These are phyloP conservation scores for Penicillium desertorum DNA, from an alignment of 495 filamentous ascomycete species.

Conservation along the genomic window DNA sequence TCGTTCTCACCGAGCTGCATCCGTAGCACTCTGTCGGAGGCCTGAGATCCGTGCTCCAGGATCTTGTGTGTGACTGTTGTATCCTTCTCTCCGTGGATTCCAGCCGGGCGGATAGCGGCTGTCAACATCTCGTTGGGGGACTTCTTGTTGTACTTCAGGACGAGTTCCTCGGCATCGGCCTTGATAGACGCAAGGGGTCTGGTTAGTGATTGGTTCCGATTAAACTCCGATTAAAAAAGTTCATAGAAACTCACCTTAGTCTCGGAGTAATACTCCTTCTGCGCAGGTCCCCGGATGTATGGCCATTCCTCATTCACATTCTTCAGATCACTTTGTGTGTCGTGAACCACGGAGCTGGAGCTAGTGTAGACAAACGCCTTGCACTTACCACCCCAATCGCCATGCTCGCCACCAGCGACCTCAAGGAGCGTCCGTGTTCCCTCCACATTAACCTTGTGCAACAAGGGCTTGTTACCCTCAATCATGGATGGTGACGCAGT, in stretches of 20 bases:
- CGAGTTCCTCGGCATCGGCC: slow-evolving; percentile 83
- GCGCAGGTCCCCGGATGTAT: slow-evolving; percentile 63
- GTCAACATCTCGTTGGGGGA: slow-evolving; percentile 67
- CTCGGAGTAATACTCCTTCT: slow-evolving; percentile 89
- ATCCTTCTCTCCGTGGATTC: slow-evolving; percentile 91
- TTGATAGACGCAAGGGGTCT: slow-evolving; percentile 28
- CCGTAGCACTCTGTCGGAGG: slow-evolving; percentile 60
- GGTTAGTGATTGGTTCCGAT: slow-evolving; percentile 7
- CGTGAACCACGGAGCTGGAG: slow-evolving; percentile 82
- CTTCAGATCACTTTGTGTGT: slow-evolving; percentile 75
- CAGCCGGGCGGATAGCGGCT: slow-evolving; percentile 77
- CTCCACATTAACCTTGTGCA: slow-evolving; percentile 83
- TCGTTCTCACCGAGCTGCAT: slow-evolving; percentile 87
- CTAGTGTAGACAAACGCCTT: slow-evolving; percentile 96
- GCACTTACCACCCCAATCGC: slow-evolving; percentile 61
- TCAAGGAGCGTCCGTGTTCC: slow-evolving; percentile 80
- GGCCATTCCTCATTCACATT: slow-evolving; percentile 91
- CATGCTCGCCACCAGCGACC: slow-evolving; percentile 62
- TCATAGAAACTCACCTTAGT: slow-evolving; percentile 60
- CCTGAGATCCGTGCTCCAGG: slow-evolving; percentile 42
- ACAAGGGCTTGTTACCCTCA: slow-evolving; percentile 46
- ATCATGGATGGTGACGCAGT: slow-evolving; percentile 75
- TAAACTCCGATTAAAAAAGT: background rate
- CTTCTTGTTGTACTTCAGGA: slow-evolving; percentile 80
- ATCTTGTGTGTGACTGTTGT: slow-evolving; percentile 64